phyloP scores from a whole-genome alignment of 2,329 filamentous ascomycete genomes.

The Cladobotryum mycophilum region DNA sequence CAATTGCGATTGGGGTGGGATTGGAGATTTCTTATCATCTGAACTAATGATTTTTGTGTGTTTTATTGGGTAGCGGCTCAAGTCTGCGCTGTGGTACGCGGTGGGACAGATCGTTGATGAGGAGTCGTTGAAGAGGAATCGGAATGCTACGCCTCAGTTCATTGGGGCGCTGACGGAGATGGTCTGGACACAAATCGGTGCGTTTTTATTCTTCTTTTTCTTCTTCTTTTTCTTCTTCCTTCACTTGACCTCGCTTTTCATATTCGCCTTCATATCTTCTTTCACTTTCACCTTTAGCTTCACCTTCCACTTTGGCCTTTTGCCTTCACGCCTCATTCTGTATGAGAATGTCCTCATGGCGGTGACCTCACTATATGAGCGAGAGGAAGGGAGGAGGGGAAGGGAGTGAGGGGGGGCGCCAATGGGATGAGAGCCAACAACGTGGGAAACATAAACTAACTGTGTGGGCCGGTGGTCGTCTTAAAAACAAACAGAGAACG shows the following conservation, averaged over 20 bases:
- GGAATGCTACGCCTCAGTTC: constrained; percentile 88
- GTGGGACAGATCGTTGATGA: constrained; percentile 86
- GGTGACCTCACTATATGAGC: no score
- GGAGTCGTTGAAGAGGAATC: constrained; percentile 53
- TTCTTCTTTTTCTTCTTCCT: no score
- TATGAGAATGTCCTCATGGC: no score
- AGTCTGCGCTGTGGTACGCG: constrained; percentile 77
- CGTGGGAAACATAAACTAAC: neutral
- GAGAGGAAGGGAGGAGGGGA: no score
- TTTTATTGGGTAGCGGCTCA: constrained; percentile 61
- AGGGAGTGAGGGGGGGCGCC: no score
- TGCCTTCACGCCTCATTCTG: no score
- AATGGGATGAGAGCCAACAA: no score
- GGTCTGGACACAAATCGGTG: constrained; percentile 81
- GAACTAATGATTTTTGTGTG: neutral
- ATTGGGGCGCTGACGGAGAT: constrained; percentile 82
- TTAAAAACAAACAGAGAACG: constrained; percentile 44
- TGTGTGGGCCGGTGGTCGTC: no score
- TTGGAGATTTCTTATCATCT: neutral
- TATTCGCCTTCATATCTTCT: no score
- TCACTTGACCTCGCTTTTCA: neutral
- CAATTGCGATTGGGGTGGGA: no score
- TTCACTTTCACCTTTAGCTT: neutral
- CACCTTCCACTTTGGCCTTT: no score
- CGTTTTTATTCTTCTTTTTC: neutral